Evolutionary conservation across 441 rosid species (phyloP), one percentile per base, ranked within the genome.

Genomic region (Euphorbia schlechtendalii): DNA sequence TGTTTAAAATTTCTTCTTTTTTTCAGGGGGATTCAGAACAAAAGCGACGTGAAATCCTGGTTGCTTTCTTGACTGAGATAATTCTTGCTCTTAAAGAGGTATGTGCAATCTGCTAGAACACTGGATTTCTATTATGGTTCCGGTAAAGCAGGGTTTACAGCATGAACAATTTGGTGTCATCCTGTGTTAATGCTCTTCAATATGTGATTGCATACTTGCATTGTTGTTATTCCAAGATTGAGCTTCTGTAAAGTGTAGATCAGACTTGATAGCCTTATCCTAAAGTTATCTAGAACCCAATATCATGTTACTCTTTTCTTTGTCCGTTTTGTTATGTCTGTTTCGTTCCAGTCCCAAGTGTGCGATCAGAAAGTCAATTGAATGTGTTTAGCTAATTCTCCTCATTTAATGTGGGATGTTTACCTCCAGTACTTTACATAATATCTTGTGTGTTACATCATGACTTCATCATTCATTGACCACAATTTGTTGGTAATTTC

Each of bases 21-120:
- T 25, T 59, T 55, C 91, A 94, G 96, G 84, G 72, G 72, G 80
- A 76, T 76, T 74, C 90, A 53, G 85, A 86, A 81, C 82, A 70
- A 73, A 76, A 77, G 75, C 74, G 76, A 69, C 69, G 62, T 74
- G 84, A 74, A 49, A 74, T 81, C 60, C 69, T 94, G 72, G 69
- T 82, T 75, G 79, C 96, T 55, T 89, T 94, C 73, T 85, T 94
- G 41, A 86, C 96, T 8, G 99, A 91, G 71, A 87, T 94, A 74
- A 78, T 87, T 71, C 88, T 91, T 74, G 84, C 97, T 56, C 63
- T 94, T 70, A 91, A 94, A 82, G 99, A 94, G 96, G 99, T 91
- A 85, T 22, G 10, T 78, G 53, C 32, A 52, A 40, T 28, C 62
- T 55, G 57, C 65, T 55, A 52, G 61, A 38, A 21, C 8, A 38